A percentile compares a stretch with the other conserved stretches of the same genome.
Evolutionary conservation across 2,329 filamentous ascomycete species (phyloP).

Genomic region (Cryphonectria radicalis): DNA sequence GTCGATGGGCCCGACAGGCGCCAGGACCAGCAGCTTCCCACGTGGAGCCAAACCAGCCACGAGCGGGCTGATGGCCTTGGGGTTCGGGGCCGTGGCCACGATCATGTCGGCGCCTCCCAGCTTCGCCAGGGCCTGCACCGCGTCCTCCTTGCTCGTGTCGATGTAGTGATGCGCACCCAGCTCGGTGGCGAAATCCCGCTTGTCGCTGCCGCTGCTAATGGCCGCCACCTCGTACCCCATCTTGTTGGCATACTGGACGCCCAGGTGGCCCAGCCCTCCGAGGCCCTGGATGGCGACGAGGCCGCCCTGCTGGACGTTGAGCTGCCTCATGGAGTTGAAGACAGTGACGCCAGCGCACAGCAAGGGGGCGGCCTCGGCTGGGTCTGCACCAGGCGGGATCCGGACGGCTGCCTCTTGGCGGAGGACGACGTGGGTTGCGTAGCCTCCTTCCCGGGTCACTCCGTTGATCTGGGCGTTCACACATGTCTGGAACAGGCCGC

Average conservation of each 20-base stretch:
- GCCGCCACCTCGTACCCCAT: slow-evolving; percentile 78
- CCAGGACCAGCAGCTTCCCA: slow-evolving; percentile 62
- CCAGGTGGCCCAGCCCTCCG: slow-evolving; percentile 77
- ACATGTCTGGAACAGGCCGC: slow-evolving; percentile 71
- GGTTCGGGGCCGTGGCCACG: slow-evolving; percentile 65
- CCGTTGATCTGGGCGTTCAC: slow-evolving; percentile 67
- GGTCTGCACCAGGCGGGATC: slow-evolving; percentile 57
- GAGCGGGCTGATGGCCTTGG: slow-evolving; percentile 56
- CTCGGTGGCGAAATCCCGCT: slow-evolving; percentile 67
- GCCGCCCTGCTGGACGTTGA: slow-evolving; percentile 55
- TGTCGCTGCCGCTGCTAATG: slow-evolving; percentile 64
- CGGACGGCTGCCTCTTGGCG: slow-evolving; percentile 63
- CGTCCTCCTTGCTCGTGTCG: slow-evolving; percentile 57
- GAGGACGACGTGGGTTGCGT: slow-evolving; percentile 65
- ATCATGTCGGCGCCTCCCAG: slow-evolving; percentile 66
- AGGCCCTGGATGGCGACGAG: slow-evolving; percentile 68
- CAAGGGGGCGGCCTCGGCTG: slow-evolving; percentile 60
- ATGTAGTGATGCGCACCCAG: slow-evolving; percentile 67
- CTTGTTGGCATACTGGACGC: slow-evolving; percentile 73
- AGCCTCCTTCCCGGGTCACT: slow-evolving; percentile 68
- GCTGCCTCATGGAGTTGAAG: slow-evolving; percentile 62
- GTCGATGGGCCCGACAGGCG: slow-evolving; percentile 51
- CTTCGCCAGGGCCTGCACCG: slow-evolving; percentile 52
- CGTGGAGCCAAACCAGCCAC: slow-evolving; percentile 54
- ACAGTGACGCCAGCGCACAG: slow-evolving; percentile 70